Evolutionary conservation across 371 early-diverging fungal genomes (phyloP).

Genomic region (Coemansia sp.): DNA sequence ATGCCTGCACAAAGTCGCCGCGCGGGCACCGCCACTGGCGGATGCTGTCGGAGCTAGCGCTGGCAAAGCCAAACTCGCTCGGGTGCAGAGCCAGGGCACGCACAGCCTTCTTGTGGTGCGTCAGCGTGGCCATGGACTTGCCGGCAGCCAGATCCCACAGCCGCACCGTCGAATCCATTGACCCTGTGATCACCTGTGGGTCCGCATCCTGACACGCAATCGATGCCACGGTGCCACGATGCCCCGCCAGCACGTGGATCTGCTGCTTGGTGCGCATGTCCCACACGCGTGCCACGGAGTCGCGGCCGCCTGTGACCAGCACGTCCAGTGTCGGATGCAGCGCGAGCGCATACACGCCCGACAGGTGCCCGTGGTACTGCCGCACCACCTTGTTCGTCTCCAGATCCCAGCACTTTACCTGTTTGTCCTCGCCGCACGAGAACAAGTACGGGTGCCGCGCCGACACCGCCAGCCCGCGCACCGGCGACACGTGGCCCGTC

Average conservation of each 20-base stretch:
- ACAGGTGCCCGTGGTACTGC: constrained; percentile 96
- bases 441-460: constrained; percentile 94
- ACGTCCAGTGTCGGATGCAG: constrained; percentile 94
- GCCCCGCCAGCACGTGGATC: constrained; percentile 89
- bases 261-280: constrained; percentile 96
- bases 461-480: constrained; percentile 92
- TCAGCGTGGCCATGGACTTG: constrained; percentile 89
- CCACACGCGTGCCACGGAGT: constrained; percentile 95
- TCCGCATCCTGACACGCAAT: constrained; percentile 92
- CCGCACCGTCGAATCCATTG: constrained; percentile 89
- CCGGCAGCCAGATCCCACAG: constrained; percentile 97
- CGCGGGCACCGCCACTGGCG: constrained; percentile 96
- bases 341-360: constrained; percentile 86
- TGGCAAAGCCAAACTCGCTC: constrained; percentile 91
- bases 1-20: constrained; percentile 92
- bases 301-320: constrained; percentile 92
- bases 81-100: constrained; percentile 91
- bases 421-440: constrained; percentile 95
- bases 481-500: constrained; percentile 95
- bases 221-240: constrained; percentile 79
- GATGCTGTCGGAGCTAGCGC: constrained; percentile 88
- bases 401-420: constrained; percentile 98
- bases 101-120: constrained; percentile 97
- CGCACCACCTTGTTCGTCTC: constrained; percentile 97
- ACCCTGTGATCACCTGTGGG: constrained; percentile 93